phyloP scores from a whole-genome alignment of 2,329 filamentous ascomycete species.

The Alternaria sp. region DNA sequence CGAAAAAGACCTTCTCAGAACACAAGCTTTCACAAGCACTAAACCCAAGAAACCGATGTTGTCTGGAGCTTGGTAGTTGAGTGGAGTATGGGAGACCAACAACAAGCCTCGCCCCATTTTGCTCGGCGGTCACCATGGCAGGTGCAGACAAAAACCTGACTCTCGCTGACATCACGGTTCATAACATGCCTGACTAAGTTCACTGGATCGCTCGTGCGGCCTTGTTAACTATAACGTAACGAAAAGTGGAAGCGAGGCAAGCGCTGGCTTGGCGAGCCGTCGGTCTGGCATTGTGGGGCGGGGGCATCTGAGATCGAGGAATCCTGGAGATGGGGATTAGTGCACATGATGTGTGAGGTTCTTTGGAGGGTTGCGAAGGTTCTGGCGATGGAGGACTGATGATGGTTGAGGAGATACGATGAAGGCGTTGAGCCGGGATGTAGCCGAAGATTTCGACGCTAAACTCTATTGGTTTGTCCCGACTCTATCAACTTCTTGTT shows the following conservation, averaged over 20 bases:
- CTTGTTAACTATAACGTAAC: constrained; percentile 12
- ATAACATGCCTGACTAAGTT: constrained; percentile 4
- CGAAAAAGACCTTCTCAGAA: not conserved
- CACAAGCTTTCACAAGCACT: not conserved
- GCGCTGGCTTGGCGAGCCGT: not conserved
- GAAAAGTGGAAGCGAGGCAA: constrained; percentile 8
- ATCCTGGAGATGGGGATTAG: not conserved
- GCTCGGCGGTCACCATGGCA: not conserved
- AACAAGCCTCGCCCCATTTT: not conserved
- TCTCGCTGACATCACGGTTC: constrained; percentile 7
- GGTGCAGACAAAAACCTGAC: not conserved
- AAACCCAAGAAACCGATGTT: not conserved
- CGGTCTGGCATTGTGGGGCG: not conserved
- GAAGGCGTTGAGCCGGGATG: not conserved
- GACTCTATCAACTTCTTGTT: not conserved
- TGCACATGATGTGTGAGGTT: not conserved
- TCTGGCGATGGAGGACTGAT: not conserved
- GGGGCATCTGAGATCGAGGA: not conserved
- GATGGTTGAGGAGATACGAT: not conserved
- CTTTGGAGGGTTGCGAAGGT: not conserved
- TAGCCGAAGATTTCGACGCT: not conserved
- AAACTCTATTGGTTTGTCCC: not conserved
- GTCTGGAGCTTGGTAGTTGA: not conserved
- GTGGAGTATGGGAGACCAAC: not conserved
- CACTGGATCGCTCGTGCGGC: not conserved